Base-by-base conservation (phyloP, 306 rosid genomes). In the Quercus dentata region DNA sequence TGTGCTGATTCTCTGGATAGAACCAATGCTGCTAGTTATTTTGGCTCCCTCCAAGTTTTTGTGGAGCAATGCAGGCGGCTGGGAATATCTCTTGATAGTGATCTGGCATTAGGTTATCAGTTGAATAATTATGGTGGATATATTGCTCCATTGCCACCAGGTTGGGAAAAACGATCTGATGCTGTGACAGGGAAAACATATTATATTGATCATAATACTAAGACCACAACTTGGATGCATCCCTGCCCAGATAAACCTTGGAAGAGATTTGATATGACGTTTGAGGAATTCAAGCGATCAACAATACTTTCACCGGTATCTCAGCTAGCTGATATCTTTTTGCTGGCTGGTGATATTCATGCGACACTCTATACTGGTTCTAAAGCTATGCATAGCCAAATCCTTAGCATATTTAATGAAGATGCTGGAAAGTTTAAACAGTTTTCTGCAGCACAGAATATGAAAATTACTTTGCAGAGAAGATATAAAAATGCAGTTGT, bases 1-100 rank as follows among this genome's bases (percentile, higher is more conserved):
- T 96, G 99, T 88, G 99, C 99, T 0, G 99, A 96, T 88, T 96
- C 99, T 79, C 87, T 96, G 86, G 99, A 96, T 84, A 90, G 99
- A 88, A 96, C 99, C 65, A 96, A 96, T 89, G 99, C 99, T 75
- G 99, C 99, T 83, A 96, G 99, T 84, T 96, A 80, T 84, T 96
- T 96, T 86, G 98, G 97, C 67, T 83, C 92, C 81, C 99, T 96
- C 80, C 98, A 96, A 85, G 98, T 88, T 76, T 96, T 96, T 75
- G 89, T 83, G 76, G 99, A 96, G 92, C 99, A 96, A 88, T 96
- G 99, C 83, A 93, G 99, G 89, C 88, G 99, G 65, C 94, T 96
- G 25, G 91, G 94, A 67, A 93, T 93, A 85, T 96, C 96, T 61
- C 93, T 96, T 80, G 99, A 96, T 80, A 91, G 94, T 80, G 90